phyloP scores from a whole-genome alignment of 495 filamentous ascomycete species.

The Penicillium odoratum region DNA sequence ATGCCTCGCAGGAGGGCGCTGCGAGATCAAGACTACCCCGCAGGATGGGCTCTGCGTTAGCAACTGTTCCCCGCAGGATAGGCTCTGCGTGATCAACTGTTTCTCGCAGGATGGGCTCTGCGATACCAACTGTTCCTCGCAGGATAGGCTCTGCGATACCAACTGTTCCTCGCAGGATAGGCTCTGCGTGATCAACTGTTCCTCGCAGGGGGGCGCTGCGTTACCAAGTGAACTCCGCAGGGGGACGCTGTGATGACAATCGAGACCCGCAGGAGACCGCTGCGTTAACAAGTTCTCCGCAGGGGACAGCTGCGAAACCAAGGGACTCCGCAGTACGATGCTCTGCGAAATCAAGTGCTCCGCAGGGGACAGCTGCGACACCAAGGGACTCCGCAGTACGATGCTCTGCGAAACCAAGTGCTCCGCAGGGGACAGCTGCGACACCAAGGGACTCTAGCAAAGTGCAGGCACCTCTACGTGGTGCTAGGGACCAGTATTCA shows the following conservation, averaged over 20 bases:
- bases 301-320: too few species aligned
- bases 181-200: not conserved
- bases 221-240: not conserved
- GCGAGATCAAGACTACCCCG: too few species aligned
- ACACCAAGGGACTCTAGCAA: not conserved
- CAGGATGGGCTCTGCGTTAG: not conserved
- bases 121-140: not conserved
- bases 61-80: not conserved
- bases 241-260: too few species aligned
- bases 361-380: too few species aligned
- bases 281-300: too few species aligned
- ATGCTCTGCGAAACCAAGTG: too few species aligned
- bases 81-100: not conserved
- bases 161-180: not conserved
- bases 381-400: too few species aligned
- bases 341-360: too few species aligned
- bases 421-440: not conserved
- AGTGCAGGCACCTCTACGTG: too few species aligned
- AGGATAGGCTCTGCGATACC: not conserved
- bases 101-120: not conserved
- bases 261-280: too few species aligned
- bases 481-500: constrained; percentile 1
- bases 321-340: too few species aligned
- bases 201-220: not conserved
- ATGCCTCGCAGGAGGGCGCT: too few species aligned